Evolutionary conservation across 306 rosid genomes (phyloP).

Genomic region (Cucurbita maxima): DNA sequence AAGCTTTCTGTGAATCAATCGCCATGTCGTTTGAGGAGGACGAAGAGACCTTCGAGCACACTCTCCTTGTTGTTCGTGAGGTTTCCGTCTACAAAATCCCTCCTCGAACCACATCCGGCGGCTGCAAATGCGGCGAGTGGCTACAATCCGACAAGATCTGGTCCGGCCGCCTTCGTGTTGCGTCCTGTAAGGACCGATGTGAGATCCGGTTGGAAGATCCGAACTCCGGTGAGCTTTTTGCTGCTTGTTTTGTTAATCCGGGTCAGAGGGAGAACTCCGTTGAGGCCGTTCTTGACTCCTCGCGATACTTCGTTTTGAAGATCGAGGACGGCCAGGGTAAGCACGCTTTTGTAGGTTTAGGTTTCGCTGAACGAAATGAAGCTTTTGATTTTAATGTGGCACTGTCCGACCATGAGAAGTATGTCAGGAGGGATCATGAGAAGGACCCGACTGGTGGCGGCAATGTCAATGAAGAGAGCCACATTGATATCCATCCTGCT

Average conservation of each 20-base stretch:
- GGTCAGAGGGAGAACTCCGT: conserved; percentile 83
- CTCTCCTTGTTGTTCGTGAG: conserved; percentile 91
- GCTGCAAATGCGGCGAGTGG: conserved; percentile 99
- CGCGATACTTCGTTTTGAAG: conserved; percentile 89
- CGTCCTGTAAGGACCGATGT: conserved; percentile 75
- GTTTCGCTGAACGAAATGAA: conserved; percentile 83
- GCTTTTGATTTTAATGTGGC: conserved; percentile 98
- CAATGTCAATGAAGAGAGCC: conserved; percentile 40
- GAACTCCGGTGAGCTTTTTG: conserved; percentile 72
- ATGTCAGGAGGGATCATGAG: conserved; percentile 64
- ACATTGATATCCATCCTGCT: conserved; percentile 84
- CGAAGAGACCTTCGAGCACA: conserved; percentile 87
- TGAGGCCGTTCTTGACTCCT: conserved; percentile 88
- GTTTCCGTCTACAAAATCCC: conserved; percentile 93
- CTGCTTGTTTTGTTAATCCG: conserved; percentile 78
- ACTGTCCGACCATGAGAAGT: conserved; percentile 89
- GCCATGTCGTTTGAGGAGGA: conserved; percentile 85
- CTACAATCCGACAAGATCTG: conserved; percentile 96
- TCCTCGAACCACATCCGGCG: conserved; percentile 77
- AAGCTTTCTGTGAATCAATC: neutral
- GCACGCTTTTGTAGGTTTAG: conserved; percentile 88
- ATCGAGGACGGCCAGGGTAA: conserved; percentile 92
- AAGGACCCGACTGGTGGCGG: conserved; percentile 29
- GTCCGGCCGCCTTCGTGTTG: conserved; percentile 91
- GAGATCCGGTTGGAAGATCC: conserved; percentile 99